Percentiles rank a stretch among this genome's conserved stretches.
Conservation (phyloP, 805 yeast species). For the Pichia occidentalis region DNA sequence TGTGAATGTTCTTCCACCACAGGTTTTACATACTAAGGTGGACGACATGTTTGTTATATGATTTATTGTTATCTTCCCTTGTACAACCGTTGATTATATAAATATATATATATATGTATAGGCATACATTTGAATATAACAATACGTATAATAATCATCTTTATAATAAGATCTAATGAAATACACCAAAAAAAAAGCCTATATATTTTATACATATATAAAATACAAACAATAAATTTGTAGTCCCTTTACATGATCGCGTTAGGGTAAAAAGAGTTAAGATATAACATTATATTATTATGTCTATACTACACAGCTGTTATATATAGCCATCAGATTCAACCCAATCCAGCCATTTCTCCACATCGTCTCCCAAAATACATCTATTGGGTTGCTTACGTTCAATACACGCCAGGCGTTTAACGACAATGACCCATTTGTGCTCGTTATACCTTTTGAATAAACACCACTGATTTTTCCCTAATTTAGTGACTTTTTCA, state of each 20-base stretch:
- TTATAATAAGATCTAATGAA: too few relatives aligned
- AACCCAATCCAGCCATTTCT: conserved; percentile 19
- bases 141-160: too few relatives aligned
- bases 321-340: conserved; percentile 4
- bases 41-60: background rate
- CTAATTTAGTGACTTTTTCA: conserved; percentile 23
- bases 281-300: too few relatives aligned
- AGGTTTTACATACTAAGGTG: conserved; percentile 28
- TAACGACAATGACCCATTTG: conserved; percentile 20
- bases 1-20: conserved; percentile 48
- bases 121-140: too few relatives aligned
- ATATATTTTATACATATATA: background rate
- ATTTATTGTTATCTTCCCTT: too few relatives aligned
- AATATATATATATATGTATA: too few relatives aligned
- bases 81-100: too few relatives aligned
- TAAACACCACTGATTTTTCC: conserved; percentile 25
- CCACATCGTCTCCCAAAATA: conserved; percentile 24
- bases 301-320: background rate
- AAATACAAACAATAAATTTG: background rate
- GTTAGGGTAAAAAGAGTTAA: too few relatives aligned
- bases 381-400: conserved; percentile 13
- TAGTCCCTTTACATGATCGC: too few relatives aligned
- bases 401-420: conserved; percentile 15
- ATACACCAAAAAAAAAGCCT: background rate
- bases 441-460: conserved; percentile 10